These are phyloP conservation scores for Microstroma glucosiphilum DNA, from an alignment of 1,284 basidiomycete genomes.

Conservation along the genomic window DNA sequence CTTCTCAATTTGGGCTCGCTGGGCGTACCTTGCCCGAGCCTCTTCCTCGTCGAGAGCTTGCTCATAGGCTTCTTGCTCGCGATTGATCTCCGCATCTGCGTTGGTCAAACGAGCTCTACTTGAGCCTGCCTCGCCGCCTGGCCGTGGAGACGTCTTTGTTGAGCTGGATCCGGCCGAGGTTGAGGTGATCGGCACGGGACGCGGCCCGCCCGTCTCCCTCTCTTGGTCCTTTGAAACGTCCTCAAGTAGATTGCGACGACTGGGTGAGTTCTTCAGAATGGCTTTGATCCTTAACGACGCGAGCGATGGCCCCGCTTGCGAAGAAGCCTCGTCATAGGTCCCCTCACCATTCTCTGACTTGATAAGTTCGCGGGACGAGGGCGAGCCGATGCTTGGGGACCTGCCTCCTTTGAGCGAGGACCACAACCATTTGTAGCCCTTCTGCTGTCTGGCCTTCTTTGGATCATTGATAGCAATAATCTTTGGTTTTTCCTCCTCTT, in stretches of 20 bases:
- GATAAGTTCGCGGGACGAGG: constrained; percentile 3
- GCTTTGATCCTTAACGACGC: constrained; percentile 36
- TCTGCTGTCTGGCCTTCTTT: background rate
- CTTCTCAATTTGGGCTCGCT: constrained; percentile 41
- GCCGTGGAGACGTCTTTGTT: too few species aligned
- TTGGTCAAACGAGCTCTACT: constrained; percentile 6
- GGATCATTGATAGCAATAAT: background rate
- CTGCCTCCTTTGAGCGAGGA: constrained; percentile 20
- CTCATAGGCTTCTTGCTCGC: constrained; percentile 39
- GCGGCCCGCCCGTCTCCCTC: constrained; percentile 8
- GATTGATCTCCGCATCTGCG: constrained; percentile 23
- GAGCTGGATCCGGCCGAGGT: constrained; percentile 13
- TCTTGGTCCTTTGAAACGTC: background rate
- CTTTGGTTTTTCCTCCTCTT: too few species aligned
- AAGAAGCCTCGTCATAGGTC: too few species aligned
- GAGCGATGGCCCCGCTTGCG: constrained; percentile 10
- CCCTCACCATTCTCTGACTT: constrained; percentile 10
- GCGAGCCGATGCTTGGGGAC: background rate
- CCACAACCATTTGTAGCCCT: constrained; percentile 27
- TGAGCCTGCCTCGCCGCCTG: too few species aligned
- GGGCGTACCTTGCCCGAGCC: constrained; percentile 31
- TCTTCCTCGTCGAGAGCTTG: constrained; percentile 39
- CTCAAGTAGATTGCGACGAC: background rate
- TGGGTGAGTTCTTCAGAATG: constrained; percentile 16
- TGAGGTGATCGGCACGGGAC: constrained; percentile 34